A percentile compares a stretch with the other conserved stretches of the same genome.
phyloP scores from a whole-genome alignment of 2,329 filamentous ascomycete genomes.

The Chalaropsis thielavioides region DNA sequence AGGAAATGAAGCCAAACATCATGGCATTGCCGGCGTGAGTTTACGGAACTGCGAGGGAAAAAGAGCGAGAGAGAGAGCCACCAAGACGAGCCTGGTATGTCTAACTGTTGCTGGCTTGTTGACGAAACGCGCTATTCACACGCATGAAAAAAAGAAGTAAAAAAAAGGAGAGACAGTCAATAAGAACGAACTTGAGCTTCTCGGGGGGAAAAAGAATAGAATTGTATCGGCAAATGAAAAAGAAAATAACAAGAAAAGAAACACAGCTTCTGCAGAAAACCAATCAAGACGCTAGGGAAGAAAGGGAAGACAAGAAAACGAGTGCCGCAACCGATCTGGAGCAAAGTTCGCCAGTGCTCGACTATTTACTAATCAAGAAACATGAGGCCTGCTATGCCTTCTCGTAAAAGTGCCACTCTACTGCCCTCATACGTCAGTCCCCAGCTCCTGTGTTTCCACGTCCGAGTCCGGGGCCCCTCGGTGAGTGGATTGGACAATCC shows the following conservation, averaged over 20 bases:
- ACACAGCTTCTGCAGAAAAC: background rate
- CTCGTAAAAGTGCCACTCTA: background rate
- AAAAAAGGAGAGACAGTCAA: background rate
- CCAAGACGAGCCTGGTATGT: background rate
- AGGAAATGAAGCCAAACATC: slow-evolving; percentile 16
- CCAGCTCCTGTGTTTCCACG: background rate
- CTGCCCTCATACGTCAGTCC: background rate
- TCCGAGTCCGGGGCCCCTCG: background rate
- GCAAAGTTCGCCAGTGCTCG: background rate
- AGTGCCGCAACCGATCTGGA: background rate
- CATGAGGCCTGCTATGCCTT: background rate
- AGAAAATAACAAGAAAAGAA: background rate
- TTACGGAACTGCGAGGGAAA: background rate
- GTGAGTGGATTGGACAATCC: background rate
- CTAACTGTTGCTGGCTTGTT: background rate
- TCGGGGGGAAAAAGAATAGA: background rate
- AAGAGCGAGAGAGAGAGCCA: background rate
- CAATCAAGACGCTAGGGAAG: background rate
- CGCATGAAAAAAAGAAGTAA: background rate
- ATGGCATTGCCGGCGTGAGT: slow-evolving; percentile 4
- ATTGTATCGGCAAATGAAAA: background rate
- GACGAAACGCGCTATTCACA: background rate
- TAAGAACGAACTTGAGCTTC: background rate
- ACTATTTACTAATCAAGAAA: background rate
- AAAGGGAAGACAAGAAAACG: background rate